Base-by-base conservation (phyloP, 768 basidiomycete species). In the Lactifluus echinatus region DNA sequence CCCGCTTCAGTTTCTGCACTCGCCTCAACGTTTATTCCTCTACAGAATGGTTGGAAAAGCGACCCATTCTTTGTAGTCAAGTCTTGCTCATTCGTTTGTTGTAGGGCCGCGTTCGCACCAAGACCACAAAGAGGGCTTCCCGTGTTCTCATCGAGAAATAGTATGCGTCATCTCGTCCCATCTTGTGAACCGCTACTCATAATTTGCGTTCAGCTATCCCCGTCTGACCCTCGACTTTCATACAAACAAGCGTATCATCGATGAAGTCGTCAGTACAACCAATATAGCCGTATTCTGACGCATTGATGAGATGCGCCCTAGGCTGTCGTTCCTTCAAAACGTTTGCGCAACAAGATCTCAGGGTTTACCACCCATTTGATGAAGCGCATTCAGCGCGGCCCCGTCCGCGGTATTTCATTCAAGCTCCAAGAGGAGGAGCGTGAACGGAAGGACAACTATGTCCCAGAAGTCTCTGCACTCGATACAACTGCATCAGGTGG, bases 351-450 rank as follows among this genome's bases (percentile, higher is more conserved):
- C 89, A 99, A 99, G 83, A 89, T 99, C 70, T 87, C 95, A 11
- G 96, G 96, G 46, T 99, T 98, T 84, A 99, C 96, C 59, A 99
- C 96, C 68, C 96, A 99, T 72, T 79, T 99, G 73, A 99, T 99
- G 96, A 97, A 93, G 83, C 93, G 96, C 69, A 99, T 99, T 68
- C 93, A 96, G 75, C 85, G 85, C 59, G 96, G 96, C 3, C 96
- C 96, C 67, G 96, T 99, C 63, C 92, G 93, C 64, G 96, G 96
- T 67, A 99, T 99, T 73, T 98, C 96, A 55, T 99, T 98, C 92
- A 96, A 97, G 76, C 88, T 99, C 66, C 96, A 99, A 73, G 96
- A 98, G 71, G 96, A 99, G 75, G 96, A 99, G 77, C 83, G 96
- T 61, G 96, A 99, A 76, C 79, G 95, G 68, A 98, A 98, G 82